Evolutionary conservation across 176 grass and related monocot species (phyloP).

Genomic region (Miscanthus lutarioriparius): DNA sequence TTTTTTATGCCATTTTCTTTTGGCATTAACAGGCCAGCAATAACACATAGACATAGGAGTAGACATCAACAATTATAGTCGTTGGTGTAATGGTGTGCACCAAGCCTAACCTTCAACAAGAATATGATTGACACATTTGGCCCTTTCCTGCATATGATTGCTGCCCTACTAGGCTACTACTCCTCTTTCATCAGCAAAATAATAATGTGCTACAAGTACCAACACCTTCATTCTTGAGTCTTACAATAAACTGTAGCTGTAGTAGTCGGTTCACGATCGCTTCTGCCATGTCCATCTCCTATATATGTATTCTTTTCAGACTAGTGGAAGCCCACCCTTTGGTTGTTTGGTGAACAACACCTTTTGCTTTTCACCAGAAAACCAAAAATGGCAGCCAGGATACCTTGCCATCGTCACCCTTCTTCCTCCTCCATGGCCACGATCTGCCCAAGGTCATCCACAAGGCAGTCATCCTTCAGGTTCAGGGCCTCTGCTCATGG

Average conservation of each 20-base stretch:
- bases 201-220: not conserved
- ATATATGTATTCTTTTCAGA: constrained; percentile 9
- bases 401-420: not conserved
- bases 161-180: not conserved
- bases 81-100: not conserved
- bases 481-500: constrained; percentile 34
- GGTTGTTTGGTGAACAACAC: not conserved
- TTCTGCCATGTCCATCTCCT: not conserved
- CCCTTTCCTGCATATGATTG: constrained; percentile 15
- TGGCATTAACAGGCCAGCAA: not conserved
- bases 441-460: constrained; percentile 12
- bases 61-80: not conserved
- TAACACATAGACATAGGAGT: not conserved
- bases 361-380: not conserved
- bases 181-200: not conserved
- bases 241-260: not conserved
- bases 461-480: constrained; percentile 15
- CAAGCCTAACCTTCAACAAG: constrained; percentile 2
- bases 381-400: constrained; percentile 40
- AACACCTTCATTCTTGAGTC: not conserved
- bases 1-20: not conserved
- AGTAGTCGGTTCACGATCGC: not conserved
- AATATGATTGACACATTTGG: not conserved
- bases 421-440: constrained; percentile 20
- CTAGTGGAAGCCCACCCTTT: not conserved